A percentile compares a stretch with the other conserved stretches of the same genome.
phyloP scores from a whole-genome alignment of 257 asterid species.

The Buddleja alternifolia region DNA sequence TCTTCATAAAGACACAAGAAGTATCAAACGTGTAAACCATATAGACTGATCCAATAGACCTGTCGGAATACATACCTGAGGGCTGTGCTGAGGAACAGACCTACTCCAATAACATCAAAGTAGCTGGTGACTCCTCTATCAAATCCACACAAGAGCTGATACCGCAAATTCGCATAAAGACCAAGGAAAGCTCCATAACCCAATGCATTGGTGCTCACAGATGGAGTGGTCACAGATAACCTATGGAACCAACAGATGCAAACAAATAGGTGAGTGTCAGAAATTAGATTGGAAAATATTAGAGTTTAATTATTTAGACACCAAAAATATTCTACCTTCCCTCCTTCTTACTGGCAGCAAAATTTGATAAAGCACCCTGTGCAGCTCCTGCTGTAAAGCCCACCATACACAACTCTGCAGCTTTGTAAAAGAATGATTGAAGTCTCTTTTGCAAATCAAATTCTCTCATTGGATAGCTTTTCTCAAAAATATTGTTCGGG shows the following conservation, averaged over 20 bases:
- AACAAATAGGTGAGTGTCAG: neutral
- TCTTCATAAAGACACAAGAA: constrained; percentile 6
- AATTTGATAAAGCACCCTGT: constrained; percentile 82
- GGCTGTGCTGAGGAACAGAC: constrained; percentile 77
- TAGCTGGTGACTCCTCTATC: constrained; percentile 69
- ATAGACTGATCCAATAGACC: neutral
- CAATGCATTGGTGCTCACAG: constrained; percentile 87
- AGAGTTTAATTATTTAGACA: neutral
- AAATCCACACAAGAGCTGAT: constrained; percentile 88
- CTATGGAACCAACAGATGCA: constrained; percentile 39
- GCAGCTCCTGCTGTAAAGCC: constrained; percentile 93
- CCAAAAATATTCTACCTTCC: constrained; percentile 60
- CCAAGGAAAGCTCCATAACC: constrained; percentile 99
- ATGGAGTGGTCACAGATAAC: constrained; percentile 81
- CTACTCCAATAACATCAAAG: constrained; percentile 95
- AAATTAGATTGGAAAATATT: neutral
- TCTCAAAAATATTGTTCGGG: constrained; percentile 92
- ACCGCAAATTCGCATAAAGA: constrained; percentile 83
- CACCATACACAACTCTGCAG: constrained; percentile 92
- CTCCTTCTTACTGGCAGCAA: constrained; percentile 82
- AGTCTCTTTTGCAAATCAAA: constrained; percentile 88
- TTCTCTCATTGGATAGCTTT: constrained; percentile 86
- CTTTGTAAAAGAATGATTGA: constrained; percentile 85
- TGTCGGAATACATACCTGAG: constrained; percentile 58
- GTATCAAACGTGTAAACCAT: neutral